Percentiles rank a stretch among this genome's conserved stretches.
Evolutionary conservation across 805 yeast species (phyloP).

Genomic region (Debaryomyces hansenii): DNA sequence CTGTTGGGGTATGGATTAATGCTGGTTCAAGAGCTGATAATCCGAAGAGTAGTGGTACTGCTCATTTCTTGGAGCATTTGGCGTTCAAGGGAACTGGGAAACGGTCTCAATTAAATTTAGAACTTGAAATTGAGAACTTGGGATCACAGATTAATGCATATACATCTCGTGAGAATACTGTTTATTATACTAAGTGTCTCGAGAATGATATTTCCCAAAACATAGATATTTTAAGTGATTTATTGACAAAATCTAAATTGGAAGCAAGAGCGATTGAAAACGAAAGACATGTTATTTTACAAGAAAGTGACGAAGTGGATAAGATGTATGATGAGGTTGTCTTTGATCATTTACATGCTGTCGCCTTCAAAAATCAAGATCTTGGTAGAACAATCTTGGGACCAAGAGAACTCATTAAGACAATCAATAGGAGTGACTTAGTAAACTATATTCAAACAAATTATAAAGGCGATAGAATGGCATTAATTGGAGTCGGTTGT

Average conservation of each 20-base stretch:
- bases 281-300: constrained; percentile 92
- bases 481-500: constrained; percentile 94
- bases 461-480: constrained; percentile 97
- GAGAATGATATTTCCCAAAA: constrained; percentile 78
- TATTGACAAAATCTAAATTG: constrained; percentile 80
- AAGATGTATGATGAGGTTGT: constrained; percentile 98
- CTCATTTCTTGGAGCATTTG: constrained; percentile 94
- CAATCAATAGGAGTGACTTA: constrained; percentile 75
- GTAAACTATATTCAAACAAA: constrained; percentile 77
- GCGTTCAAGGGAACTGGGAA: constrained; percentile 92
- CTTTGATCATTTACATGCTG: constrained; percentile 93
- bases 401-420: constrained; percentile 82
- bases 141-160: constrained; percentile 99
- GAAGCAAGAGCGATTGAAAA: constrained; percentile 86
- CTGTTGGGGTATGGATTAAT: constrained; percentile 98
- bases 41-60: constrained; percentile 85
- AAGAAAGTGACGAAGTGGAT: constrained; percentile 97
- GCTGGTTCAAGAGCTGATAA: constrained; percentile 98
- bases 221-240: constrained; percentile 86
- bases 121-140: constrained; percentile 90
- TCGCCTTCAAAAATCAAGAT: constrained; percentile 87
- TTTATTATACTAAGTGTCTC: constrained; percentile 89
- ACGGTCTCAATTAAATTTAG: constrained; percentile 80
- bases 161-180: constrained; percentile 96
- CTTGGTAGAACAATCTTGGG: constrained; percentile 96